These are phyloP conservation scores for Hortiboletus flavorubellus DNA, from an alignment of 768 basidiomycete genomes.

Conservation along the genomic window DNA sequence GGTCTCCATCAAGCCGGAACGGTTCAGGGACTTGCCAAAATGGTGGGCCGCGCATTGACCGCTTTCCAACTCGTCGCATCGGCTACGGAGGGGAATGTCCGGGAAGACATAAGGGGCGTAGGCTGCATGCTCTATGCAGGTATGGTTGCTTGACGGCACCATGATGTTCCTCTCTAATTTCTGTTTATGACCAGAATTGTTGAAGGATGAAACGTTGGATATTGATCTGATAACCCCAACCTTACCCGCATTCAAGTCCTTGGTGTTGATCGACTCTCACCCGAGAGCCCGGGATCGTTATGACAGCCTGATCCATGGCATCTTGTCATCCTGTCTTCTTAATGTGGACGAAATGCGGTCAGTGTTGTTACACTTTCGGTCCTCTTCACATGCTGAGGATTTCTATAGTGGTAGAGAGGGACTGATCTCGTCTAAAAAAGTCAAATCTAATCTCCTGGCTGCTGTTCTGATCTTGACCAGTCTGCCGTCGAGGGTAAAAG, in stretches of 20 bases:
- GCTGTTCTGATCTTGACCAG: conserved; percentile 82
- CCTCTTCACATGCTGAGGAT: conserved; percentile 1
- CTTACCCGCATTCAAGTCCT: conserved; percentile 71
- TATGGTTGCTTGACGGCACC: conserved; percentile 25
- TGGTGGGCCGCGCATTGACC: conserved; percentile 62
- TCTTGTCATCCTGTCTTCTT: conserved; percentile 80
- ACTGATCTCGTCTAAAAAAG: conserved; percentile 69
- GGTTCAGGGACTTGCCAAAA: conserved; percentile 51
- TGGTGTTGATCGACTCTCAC: conserved; percentile 53
- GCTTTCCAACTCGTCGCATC: conserved; percentile 59
- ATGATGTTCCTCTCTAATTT: background rate
- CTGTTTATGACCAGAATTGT: conserved; percentile 49
- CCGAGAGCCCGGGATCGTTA: conserved; percentile 50
- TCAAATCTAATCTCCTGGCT: conserved; percentile 87
- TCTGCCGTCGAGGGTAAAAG: conserved; percentile 58
- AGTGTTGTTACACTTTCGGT: conserved; percentile 23
- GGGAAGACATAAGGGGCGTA: conserved; percentile 77
- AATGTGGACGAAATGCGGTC: conserved; percentile 94
- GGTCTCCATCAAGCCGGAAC: conserved; percentile 43
- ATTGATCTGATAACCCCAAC: conserved; percentile 79
- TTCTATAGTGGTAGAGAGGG: conserved; percentile 72
- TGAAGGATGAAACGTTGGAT: conserved; percentile 82
- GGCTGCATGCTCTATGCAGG: conserved; percentile 79
- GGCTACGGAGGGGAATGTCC: conserved; percentile 49
- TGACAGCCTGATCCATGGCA: conserved; percentile 63